Base-by-base conservation (phyloP, 495 filamentous ascomycete species). In the Margaritispora aquatica region DNA sequence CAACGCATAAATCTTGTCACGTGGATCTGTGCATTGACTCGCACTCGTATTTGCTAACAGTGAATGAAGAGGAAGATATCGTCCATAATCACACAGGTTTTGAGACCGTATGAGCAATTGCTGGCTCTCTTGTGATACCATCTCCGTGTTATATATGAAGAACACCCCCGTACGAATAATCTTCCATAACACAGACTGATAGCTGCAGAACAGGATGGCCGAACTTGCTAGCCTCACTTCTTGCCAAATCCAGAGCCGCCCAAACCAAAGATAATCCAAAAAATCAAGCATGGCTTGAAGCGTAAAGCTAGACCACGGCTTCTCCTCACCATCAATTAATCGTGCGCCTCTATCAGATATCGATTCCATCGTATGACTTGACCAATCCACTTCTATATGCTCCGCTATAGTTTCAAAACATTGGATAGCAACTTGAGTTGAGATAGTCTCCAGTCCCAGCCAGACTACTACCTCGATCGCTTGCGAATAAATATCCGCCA, bases 401-500 rank as follows among this genome's bases (percentile, higher is more conserved):
- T 48, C 52, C 7, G 23, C 55, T 4, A 55, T 1, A 1, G 11
- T 15, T 1, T 36, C 23, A 17, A 54, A 17, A 50, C 9, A 15
- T 11, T 55, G 9, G 13, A 63, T 48, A 27, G 57, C 61, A 24
- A 44, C 2, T 24, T 24, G 10, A 54, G 47, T 47, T 9, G 50
- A 19, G 49, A 56, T 52, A 15, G 59, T 23, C 22, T 59, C 60
- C 0, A 59, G 57, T 1, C 64, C 69, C 21, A 75, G 63, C 69
- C 70, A 73, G 21, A 66, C 58, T 10, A 70, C 36, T 9, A 70
- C 67, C 1, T 31, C 19, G 1, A 19, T 51, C 5, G 71, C 69
- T 17, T 36, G 36, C 3, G 36, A 49, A 36, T 70, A 75, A 17
- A 75, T 68, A 7, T 66, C 55, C 0, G 58, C 56, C 71, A 74